Conservation (phyloP, 768 basidiomycete genomes). For the Mycena galericulata region DNA sequence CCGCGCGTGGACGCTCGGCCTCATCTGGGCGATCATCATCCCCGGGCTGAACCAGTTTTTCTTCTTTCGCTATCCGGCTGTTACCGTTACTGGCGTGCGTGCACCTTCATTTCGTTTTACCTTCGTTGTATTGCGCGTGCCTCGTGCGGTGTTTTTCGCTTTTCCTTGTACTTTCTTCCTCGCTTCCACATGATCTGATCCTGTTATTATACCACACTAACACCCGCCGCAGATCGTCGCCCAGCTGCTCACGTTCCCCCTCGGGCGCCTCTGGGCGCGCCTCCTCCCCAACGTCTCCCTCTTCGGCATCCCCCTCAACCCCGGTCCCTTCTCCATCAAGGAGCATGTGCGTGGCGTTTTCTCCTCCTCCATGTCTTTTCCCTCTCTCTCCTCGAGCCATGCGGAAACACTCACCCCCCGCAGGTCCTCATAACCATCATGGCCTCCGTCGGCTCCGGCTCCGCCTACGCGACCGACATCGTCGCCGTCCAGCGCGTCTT, state of each 20-base stretch:
- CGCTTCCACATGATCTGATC: neutral
- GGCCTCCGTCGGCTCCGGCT: conserved; percentile 65
- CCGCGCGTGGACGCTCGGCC: conserved; percentile 79
- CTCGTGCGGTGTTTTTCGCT: neutral
- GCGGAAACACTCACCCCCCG: conserved; percentile 57
- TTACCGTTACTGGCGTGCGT: conserved; percentile 63
- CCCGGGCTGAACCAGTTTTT: conserved; percentile 81
- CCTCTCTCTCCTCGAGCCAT: too few species aligned
- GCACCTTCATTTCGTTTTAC: neutral
- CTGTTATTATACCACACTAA: neutral
- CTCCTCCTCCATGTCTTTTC: too few species aligned
- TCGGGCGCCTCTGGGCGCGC: conserved; percentile 71
- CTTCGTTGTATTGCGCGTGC: neutral
- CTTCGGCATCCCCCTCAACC: conserved; percentile 66
- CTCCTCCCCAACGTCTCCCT: conserved; percentile 65
- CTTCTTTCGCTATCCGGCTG: conserved; percentile 74
- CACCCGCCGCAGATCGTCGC: conserved; percentile 64
- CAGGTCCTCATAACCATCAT: conserved; percentile 76
- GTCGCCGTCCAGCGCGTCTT: conserved; percentile 80
- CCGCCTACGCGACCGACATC: conserved; percentile 78
- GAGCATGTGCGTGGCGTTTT: conserved; percentile 64
- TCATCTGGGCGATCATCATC: conserved; percentile 69
- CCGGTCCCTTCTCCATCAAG: conserved; percentile 81
- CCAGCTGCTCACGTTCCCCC: conserved; percentile 76
- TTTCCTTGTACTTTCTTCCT: neutral